Conservation (phyloP, 1,284 basidiomycete species). For the Ceratobasidium sp. region DNA sequence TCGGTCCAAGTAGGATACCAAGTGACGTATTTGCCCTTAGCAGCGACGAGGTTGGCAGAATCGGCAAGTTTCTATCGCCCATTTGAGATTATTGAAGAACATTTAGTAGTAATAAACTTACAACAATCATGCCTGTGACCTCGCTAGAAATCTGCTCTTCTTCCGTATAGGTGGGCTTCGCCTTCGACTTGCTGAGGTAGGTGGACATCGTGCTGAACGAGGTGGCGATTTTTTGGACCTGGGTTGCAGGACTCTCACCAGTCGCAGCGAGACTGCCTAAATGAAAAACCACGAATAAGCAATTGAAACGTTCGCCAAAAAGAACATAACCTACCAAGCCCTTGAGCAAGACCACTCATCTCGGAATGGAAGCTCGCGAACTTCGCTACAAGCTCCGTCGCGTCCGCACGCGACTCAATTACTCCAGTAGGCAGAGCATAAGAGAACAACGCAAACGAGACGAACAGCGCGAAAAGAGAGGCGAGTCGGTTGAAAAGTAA, state of each 20-base stretch:
- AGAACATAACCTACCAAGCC: neutral
- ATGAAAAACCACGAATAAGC: neutral
- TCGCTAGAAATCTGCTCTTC: neutral
- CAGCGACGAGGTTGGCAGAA: neutral
- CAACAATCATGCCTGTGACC: neutral
- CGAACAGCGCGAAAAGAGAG: slow-evolving; percentile 1
- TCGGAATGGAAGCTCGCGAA: neutral
- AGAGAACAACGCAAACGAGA: slow-evolving; percentile 13
- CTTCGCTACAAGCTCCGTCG: neutral
- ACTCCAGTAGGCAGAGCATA: slow-evolving; percentile 6
- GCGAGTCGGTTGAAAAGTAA: slow-evolving; percentile 17
- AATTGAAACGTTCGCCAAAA: neutral
- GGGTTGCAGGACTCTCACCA: neutral
- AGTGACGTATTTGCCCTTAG: slow-evolving; percentile 17
- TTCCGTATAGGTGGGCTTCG: slow-evolving; percentile 7
- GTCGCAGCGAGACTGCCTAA: neutral
- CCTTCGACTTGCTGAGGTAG: neutral
- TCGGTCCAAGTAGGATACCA: slow-evolving; percentile 7
- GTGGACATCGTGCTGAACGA: slow-evolving; percentile 1
- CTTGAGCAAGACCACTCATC: neutral
- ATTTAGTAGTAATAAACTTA: neutral
- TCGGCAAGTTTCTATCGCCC: neutral
- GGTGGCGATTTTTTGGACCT: neutral
- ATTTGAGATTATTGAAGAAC: neutral
- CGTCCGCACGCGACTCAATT: neutral